Evolutionary conservation across 1,139 yeast genomes (phyloP), one percentile per base, ranked within the genome.

Genomic region (Schizosaccharomyces versatilis): DNA sequence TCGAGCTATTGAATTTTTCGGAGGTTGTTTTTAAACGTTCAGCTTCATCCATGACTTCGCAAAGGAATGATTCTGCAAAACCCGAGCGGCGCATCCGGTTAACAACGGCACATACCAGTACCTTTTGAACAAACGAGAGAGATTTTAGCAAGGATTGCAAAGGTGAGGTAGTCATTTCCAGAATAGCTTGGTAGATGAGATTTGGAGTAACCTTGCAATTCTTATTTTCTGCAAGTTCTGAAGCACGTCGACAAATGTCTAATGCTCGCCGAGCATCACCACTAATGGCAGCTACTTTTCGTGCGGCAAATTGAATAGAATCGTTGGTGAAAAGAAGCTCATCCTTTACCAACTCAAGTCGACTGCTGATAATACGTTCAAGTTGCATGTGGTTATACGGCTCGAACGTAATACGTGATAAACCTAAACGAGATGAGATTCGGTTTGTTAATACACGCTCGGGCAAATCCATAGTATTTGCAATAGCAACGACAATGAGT

Each of bases 221-320:
- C 3, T 67, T 68, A 2, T 59, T 62, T 62, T 84, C 94, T 0
- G 96, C 95, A 44, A 88, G 72, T 64, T 86, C 96, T 7, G 88
- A 84, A 0, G 97, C 96, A 58, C 97, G 71, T 51, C 93, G 75
- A 64, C 95, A 84, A 14, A 90, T 84, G 57, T 84, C 84, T 56
- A 93, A 70, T 0, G 95, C 97, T 60, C 97, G 73, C 62, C 99
- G 73, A 1, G 97, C 98, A 70, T 90, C 99, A 57, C 99, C 98
- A 66, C 93, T 83, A 3, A 90, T 96, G 68, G 94, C 80, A 7
- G 97, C 95, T 49, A 90, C 94, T 66, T 86, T 86, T 66, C 96
- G 76, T 0, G 96, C 79, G 0, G 96, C 96, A 71, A 83, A 86
- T 58, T 81, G 90, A 58, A 88, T 77, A 0, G 98, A 96, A 64